Percentiles rank a stretch among this genome's conserved stretches.
Conservation (phyloP, 495 filamentous ascomycete species). For the Aspergillus egyptiacus region DNA sequence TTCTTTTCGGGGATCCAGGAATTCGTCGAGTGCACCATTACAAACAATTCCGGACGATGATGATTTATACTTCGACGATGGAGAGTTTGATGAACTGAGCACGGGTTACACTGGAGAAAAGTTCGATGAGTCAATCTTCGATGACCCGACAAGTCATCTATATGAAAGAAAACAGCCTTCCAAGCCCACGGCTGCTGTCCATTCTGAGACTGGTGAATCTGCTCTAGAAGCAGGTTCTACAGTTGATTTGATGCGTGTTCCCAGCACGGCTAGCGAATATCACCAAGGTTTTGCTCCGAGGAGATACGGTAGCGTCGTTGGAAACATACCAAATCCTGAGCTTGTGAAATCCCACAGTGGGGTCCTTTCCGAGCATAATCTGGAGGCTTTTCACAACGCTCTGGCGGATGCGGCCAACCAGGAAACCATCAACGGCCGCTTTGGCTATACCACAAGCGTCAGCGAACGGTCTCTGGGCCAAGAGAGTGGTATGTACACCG, state of each 20-base stretch:
- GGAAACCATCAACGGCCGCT: slow-evolving; percentile 63
- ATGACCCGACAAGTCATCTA: slow-evolving; percentile 52
- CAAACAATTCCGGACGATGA: slow-evolving; percentile 33
- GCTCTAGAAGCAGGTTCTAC: slow-evolving; percentile 8
- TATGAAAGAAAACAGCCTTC: slow-evolving; percentile 35
- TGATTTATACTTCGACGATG: slow-evolving; percentile 80
- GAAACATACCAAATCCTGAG: slow-evolving; percentile 27
- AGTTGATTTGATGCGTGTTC: slow-evolving; percentile 31
- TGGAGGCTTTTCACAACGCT: slow-evolving; percentile 73
- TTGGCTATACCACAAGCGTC: slow-evolving; percentile 50
- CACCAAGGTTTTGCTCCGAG: slow-evolving; percentile 20
- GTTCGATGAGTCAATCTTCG: slow-evolving; percentile 78
- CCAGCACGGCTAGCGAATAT: slow-evolving; percentile 38
- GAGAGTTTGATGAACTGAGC: slow-evolving; percentile 54
- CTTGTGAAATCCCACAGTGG: slow-evolving; percentile 32
- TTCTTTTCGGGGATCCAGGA: not conserved
- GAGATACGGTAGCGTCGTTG: slow-evolving; percentile 26
- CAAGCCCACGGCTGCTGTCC: slow-evolving; percentile 10
- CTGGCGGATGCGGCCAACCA: slow-evolving; percentile 70
- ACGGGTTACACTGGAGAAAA: slow-evolving; percentile 45
- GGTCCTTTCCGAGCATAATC: slow-evolving; percentile 51
- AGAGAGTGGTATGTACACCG: slow-evolving; percentile 33
- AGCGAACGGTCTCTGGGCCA: slow-evolving; percentile 34
- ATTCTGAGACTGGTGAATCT: slow-evolving; percentile 1
- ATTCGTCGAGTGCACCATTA: not conserved